A percentile compares a stretch with the other conserved stretches of the same genome.
These are phyloP conservation scores for Chlorociboria aeruginascens DNA, from an alignment of 495 filamentous ascomycete species.

Conservation along the genomic window DNA sequence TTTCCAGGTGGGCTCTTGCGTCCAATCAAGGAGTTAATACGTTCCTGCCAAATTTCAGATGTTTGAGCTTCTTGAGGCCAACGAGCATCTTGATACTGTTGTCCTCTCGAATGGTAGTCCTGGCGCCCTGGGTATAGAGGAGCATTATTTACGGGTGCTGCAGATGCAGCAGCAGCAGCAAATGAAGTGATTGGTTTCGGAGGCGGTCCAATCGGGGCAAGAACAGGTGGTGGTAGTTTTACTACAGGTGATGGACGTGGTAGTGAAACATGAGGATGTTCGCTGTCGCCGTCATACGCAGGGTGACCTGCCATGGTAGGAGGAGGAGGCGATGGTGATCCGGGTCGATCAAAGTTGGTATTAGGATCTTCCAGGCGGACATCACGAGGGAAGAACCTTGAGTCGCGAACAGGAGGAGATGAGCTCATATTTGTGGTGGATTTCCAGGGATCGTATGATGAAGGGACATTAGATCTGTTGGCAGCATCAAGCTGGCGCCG, in stretches of 20 bases:
- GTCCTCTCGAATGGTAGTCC: constrained; percentile 7
- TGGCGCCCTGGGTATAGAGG: constrained; percentile 3
- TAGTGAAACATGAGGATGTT: constrained; percentile 55
- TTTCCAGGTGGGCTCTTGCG: constrained; percentile 45
- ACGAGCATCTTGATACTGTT: constrained; percentile 12
- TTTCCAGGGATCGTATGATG: constrained; percentile 49
- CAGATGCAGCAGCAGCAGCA: constrained; percentile 33
- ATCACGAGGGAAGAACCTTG: constrained; percentile 56
- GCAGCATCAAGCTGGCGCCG: constrained; percentile 5
- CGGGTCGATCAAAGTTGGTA: constrained; percentile 12
- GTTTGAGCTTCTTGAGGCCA: constrained; percentile 2
- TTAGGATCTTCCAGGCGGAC: constrained; percentile 20
- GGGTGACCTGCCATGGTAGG: constrained; percentile 61
- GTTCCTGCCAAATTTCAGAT: constrained; percentile 53
- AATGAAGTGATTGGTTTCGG: constrained; percentile 35
- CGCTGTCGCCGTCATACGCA: constrained; percentile 52
- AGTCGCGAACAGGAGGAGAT: constrained; percentile 30
- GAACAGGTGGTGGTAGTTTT: constrained; percentile 49
- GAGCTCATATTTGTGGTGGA: constrained; percentile 6
- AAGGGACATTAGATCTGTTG: constrained; percentile 17
- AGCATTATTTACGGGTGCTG: constrained; percentile 12
- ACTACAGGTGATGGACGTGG: constrained; percentile 59
- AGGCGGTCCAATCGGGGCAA: constrained; percentile 22
- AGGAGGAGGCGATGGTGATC: constrained; percentile 56
- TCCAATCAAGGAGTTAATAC: constrained; percentile 57